These are phyloP conservation scores for Apophysomyces elegans DNA, from an alignment of 371 early-diverging fungal species.

Conservation along the genomic window DNA sequence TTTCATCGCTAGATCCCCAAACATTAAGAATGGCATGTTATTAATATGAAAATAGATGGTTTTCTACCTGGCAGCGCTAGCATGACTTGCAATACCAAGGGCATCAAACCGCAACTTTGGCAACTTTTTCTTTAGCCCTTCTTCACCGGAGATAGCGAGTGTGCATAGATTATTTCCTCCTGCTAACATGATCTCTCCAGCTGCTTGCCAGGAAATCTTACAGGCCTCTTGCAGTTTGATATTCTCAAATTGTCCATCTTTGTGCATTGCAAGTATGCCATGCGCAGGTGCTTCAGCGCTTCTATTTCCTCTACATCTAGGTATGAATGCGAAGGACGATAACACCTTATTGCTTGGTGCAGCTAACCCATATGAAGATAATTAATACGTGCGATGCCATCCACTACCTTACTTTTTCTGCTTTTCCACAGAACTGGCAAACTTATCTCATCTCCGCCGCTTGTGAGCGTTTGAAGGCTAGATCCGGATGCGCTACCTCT, in stretches of 20 bases:
- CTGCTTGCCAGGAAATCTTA: constrained; percentile 66
- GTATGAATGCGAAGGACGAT: constrained; percentile 63
- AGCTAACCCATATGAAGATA: not conserved
- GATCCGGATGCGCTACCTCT: constrained; percentile 11
- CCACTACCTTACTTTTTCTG: constrained; percentile 55
- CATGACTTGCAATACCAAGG: not conserved
- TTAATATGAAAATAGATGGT: not conserved
- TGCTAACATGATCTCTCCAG: constrained; percentile 60
- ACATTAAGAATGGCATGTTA: too few species aligned
- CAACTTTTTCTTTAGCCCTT: constrained; percentile 4
- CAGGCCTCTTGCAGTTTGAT: constrained; percentile 65
- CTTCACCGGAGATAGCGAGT: constrained; percentile 4
- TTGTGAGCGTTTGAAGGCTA: constrained; percentile 15
- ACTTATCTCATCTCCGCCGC: constrained; percentile 40
- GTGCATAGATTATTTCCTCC: constrained; percentile 44
- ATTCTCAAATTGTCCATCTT: constrained; percentile 64
- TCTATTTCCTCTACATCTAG: constrained; percentile 35
- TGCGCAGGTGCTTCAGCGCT: constrained; percentile 28
- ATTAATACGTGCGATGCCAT: not conserved
- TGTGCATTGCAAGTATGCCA: constrained; percentile 58
- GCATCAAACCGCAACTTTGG: not conserved
- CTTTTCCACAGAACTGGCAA: constrained; percentile 70
- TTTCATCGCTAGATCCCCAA: not conserved
- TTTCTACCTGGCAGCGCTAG: not conserved
- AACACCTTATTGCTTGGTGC: constrained; percentile 9